A percentile compares a stretch with the other conserved stretches of the same genome.
Evolutionary conservation across 345 rosid species (phyloP).

Genomic region (Lepidium sativum): DNA sequence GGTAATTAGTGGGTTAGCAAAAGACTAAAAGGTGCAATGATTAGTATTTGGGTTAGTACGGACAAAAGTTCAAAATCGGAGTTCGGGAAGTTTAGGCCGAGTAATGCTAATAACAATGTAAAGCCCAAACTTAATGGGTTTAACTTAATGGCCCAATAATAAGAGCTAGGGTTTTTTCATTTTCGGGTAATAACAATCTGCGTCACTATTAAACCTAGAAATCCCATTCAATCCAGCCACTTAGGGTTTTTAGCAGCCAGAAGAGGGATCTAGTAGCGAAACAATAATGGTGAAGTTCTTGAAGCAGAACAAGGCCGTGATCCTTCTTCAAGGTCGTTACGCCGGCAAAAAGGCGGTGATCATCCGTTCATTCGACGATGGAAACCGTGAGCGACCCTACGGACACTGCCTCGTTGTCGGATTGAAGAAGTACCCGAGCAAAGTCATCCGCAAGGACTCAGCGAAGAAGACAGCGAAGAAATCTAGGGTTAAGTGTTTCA

Average conservation of each 20-base stretch:
- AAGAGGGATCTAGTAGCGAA: not conserved
- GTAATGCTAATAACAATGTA: not conserved
- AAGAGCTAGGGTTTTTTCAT: not conserved
- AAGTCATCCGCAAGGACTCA: constrained; percentile 46
- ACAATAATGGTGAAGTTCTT: constrained; percentile 43
- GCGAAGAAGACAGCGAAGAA: constrained; percentile 58
- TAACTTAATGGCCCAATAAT: not conserved
- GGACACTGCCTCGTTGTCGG: constrained; percentile 61
- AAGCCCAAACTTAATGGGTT: not conserved
- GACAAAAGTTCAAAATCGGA: too few species aligned
- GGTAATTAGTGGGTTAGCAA: too few species aligned
- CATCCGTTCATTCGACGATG: constrained; percentile 39
- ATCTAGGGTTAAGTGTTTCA: constrained; percentile 42
- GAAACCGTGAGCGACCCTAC: constrained; percentile 35
- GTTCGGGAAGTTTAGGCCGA: not conserved
- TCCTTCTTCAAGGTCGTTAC: constrained; percentile 51
- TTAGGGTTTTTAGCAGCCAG: constrained; percentile 16
- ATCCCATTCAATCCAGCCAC: not conserved
- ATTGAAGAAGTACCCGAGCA: constrained; percentile 46
- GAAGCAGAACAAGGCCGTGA: constrained; percentile 49
- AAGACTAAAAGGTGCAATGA: too few species aligned
- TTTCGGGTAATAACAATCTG: not conserved
- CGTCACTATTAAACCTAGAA: constrained; percentile 6
- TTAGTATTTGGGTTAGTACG: too few species aligned
- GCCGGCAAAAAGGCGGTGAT: constrained; percentile 54